Evolutionary conservation across 2,329 filamentous ascomycete species (phyloP).

Genomic region (Rasamsonia emersonii): DNA sequence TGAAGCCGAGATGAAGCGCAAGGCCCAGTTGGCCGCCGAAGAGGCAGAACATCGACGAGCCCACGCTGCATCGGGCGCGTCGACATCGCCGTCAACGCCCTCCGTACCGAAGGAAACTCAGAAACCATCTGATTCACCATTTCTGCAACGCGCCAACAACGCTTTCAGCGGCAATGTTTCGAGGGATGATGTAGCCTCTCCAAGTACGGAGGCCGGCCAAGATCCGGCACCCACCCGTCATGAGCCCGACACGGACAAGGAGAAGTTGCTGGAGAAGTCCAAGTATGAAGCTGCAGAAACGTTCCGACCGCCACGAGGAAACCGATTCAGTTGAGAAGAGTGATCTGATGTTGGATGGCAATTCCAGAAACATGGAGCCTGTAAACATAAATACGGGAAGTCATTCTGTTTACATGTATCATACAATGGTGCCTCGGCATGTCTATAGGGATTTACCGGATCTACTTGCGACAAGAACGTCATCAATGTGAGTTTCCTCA

Average conservation of each 20-base stretch:
- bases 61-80: slow-evolving; percentile 9
- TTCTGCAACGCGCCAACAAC: slow-evolving; percentile 27
- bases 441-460: too few relatives aligned
- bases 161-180: slow-evolving; percentile 19
- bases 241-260: slow-evolving; percentile 61
- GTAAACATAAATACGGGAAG: background rate
- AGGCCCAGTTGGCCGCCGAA: slow-evolving; percentile 27
- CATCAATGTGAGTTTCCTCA: too few relatives aligned
- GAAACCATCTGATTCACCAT: slow-evolving; percentile 18
- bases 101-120: slow-evolving; percentile 6
- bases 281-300: slow-evolving; percentile 79
- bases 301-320: slow-evolving; percentile 71
- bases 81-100: slow-evolving; percentile 1
- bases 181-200: slow-evolving; percentile 48
- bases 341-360: background rate
- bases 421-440: too few relatives aligned
- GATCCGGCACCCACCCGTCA: slow-evolving; percentile 85
- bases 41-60: slow-evolving; percentile 28
- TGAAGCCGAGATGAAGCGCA: slow-evolving; percentile 59
- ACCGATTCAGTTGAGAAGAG: slow-evolving; percentile 59
- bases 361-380: background rate
- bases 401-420: slow-evolving; percentile 1
- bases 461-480: too few relatives aligned
- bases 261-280: slow-evolving; percentile 65
- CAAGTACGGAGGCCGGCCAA: slow-evolving; percentile 61